phyloP scores from a whole-genome alignment of 169 alveolate genomes.

The Plasmodium adleri region DNA sequence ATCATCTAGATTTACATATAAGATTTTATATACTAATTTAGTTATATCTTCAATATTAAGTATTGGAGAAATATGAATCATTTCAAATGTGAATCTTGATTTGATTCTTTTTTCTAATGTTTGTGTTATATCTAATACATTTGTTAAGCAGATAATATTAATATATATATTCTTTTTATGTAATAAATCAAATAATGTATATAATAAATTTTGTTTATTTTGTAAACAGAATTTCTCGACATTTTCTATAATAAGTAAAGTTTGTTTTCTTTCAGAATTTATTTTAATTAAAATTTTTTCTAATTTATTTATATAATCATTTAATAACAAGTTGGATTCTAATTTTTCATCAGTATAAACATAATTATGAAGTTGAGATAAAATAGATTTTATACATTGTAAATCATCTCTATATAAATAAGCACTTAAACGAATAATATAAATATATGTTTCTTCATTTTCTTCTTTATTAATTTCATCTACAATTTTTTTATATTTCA shows the following conservation, averaged over 20 bases:
- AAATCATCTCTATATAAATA: slow-evolving; percentile 81
- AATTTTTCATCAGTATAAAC: slow-evolving; percentile 30
- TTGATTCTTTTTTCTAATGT: slow-evolving; percentile 85
- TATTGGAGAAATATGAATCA: slow-evolving; percentile 73
- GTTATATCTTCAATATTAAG: slow-evolving; percentile 59
- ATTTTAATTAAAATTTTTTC: slow-evolving; percentile 76
- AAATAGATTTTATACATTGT: slow-evolving; percentile 78
- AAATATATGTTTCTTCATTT: slow-evolving; percentile 50
- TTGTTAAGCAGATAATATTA: slow-evolving; percentile 78
- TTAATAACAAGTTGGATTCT: slow-evolving; percentile 64
- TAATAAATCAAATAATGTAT: slow-evolving; percentile 79
- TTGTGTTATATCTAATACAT: slow-evolving; percentile 81
- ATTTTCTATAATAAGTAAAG: slow-evolving; percentile 81
- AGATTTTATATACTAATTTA: slow-evolving; percentile 54
- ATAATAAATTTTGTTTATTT: slow-evolving; percentile 80
- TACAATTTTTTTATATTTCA: slow-evolving; percentile 52
- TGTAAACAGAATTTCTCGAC: slow-evolving; percentile 79
- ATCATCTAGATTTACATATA: slow-evolving; percentile 69
- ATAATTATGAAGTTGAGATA: slow-evolving; percentile 66
- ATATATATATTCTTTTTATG: slow-evolving; percentile 76
- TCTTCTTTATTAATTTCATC: slow-evolving; percentile 54
- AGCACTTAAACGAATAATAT: slow-evolving; percentile 77
- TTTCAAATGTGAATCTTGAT: slow-evolving; percentile 83
- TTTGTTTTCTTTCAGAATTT: slow-evolving; percentile 62
- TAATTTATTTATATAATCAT: slow-evolving; percentile 61